phyloP scores from a whole-genome alignment of 352 stramenopile genomes.

The Phytopythium kandeliae region DNA sequence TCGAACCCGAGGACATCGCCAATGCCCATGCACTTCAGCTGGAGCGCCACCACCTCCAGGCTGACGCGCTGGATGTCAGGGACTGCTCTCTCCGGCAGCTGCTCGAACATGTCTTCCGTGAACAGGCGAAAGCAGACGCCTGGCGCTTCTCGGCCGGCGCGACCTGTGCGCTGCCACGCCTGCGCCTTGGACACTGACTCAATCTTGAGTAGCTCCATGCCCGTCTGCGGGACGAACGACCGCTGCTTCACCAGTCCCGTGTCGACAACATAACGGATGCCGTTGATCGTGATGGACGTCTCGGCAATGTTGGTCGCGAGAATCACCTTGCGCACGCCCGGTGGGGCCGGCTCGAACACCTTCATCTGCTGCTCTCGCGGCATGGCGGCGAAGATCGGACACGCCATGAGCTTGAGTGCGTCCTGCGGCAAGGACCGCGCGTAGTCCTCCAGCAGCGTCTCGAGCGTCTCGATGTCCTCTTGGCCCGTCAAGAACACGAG shows the following conservation, averaged over 20 bases:
- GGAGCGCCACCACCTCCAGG: slow-evolving; percentile 74
- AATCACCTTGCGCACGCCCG: slow-evolving; percentile 90
- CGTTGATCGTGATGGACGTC: slow-evolving; percentile 98
- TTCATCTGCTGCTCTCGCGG: slow-evolving; percentile 93
- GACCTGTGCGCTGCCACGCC: slow-evolving; percentile 88
- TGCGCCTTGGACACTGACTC: slow-evolving; percentile 87
- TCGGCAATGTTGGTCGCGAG: slow-evolving; percentile 95
- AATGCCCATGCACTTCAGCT: slow-evolving; percentile 85
- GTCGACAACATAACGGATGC: slow-evolving; percentile 88
- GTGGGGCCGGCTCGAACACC: slow-evolving; percentile 86
- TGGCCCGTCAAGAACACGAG: slow-evolving; percentile 95
- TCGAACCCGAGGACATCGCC: slow-evolving; percentile 83
- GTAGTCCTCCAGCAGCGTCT: slow-evolving; percentile 83
- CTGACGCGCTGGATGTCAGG: slow-evolving; percentile 86
- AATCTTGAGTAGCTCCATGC: slow-evolving; percentile 86
- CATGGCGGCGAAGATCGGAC: slow-evolving; percentile 96
- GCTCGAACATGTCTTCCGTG: slow-evolving; percentile 80
- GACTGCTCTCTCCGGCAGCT: slow-evolving; percentile 66
- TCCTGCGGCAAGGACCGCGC: slow-evolving; percentile 59
- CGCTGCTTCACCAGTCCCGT: slow-evolving; percentile 87
- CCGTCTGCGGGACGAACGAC: slow-evolving; percentile 81
- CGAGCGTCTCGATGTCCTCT: slow-evolving; percentile 94
- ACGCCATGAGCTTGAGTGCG: slow-evolving; percentile 80
- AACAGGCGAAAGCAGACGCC: slow-evolving; percentile 84
- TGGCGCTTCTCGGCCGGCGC: slow-evolving; percentile 78